Evolutionary conservation across 768 basidiomycete species (phyloP).

Genomic region (Exidia glandulosa): DNA sequence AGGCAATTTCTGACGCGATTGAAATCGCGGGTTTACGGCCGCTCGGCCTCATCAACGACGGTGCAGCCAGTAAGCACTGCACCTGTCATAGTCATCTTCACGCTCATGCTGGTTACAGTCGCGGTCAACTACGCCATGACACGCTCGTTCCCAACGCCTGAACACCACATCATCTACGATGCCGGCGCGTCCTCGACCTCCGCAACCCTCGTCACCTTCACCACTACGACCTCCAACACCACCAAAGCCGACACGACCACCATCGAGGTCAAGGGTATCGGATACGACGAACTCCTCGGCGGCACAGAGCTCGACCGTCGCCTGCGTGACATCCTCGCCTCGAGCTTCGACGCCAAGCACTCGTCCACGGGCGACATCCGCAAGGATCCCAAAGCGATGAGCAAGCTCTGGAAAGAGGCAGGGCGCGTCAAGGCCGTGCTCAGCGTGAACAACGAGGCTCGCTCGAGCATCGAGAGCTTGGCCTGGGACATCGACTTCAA

Average conservation of each 20-base stretch:
- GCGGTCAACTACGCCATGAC: conserved; percentile 99
- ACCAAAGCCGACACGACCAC: conserved; percentile 42
- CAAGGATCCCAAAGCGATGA: conserved; percentile 73
- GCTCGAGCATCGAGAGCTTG: conserved; percentile 65
- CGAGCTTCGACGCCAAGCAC: conserved; percentile 47
- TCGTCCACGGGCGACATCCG: conserved; percentile 39
- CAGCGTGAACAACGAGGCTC: conserved; percentile 80
- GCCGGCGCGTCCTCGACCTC: conserved; percentile 77
- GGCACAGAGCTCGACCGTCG: conserved; percentile 81
- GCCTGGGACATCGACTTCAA: conserved; percentile 88
- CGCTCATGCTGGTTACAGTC: conserved; percentile 26
- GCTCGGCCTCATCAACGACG: conserved; percentile 82
- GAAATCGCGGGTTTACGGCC: conserved; percentile 83
- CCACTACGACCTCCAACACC: conserved; percentile 26
- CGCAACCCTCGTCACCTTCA: conserved; percentile 68
- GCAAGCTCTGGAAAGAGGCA: conserved; percentile 91
- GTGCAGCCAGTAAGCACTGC: conserved; percentile 44
- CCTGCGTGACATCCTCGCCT: conserved; percentile 68
- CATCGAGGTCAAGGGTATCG: conserved; percentile 70
- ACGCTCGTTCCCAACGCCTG: conserved; percentile 64
- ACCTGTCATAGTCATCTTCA: neutral
- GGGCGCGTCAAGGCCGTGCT: conserved; percentile 82
- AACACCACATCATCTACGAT: conserved; percentile 89
- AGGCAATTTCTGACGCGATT: conserved; percentile 83
- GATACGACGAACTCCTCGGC: conserved; percentile 63